Percentiles rank a stretch among this genome's conserved stretches.
These are phyloP conservation scores for Geotrichum candidum DNA, from an alignment of 1,139 yeast species.

Conservation along the genomic window DNA sequence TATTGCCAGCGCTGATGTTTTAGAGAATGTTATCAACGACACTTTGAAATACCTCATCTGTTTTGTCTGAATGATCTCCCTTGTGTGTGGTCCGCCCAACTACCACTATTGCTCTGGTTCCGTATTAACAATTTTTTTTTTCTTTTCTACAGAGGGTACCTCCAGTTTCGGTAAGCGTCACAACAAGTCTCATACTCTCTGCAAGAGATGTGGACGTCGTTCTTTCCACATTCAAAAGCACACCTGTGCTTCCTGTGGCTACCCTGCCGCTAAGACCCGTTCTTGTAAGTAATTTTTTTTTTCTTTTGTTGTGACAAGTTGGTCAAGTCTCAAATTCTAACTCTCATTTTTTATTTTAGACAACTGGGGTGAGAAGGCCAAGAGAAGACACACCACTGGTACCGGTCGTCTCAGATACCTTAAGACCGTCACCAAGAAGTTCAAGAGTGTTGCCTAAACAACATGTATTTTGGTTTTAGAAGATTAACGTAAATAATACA, in stretches of 20 bases:
- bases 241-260: conserved; percentile 98
- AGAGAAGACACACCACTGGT: conserved; percentile 99
- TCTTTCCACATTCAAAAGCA: conserved; percentile 99
- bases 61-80: not conserved
- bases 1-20: not conserved
- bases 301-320: not conserved
- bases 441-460: conserved; percentile 34
- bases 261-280: conserved; percentile 99
- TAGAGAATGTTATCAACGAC: not conserved
- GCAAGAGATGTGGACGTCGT: conserved; percentile 99
- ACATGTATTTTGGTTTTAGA: not conserved
- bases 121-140: not conserved
- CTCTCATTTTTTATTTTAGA: conserved; percentile 35
- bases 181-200: conserved; percentile 99
- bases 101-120: not conserved
- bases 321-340: not conserved
- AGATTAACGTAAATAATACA: not conserved
- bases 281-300: conserved; percentile 24
- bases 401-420: conserved; percentile 99
- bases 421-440: conserved; percentile 94
- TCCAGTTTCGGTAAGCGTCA: conserved; percentile 99
- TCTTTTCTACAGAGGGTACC: conserved; percentile 76
- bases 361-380: conserved; percentile 99
- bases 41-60: not conserved
- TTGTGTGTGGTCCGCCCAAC: not conserved